phyloP scores from a whole-genome alignment of 495 filamentous ascomycete species.

The Penicillium steckii region DNA sequence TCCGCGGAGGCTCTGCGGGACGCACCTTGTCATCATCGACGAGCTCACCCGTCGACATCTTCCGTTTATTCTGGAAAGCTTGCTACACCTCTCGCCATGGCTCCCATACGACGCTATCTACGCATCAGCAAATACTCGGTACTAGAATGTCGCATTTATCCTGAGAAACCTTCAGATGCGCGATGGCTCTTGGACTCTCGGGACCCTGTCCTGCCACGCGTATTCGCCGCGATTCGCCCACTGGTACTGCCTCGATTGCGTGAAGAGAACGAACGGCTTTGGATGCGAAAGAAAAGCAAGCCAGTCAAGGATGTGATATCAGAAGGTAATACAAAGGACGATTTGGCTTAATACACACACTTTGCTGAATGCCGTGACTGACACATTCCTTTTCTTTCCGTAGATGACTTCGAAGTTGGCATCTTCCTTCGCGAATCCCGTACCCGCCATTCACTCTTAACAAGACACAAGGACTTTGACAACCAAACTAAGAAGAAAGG shows the following conservation, averaged over 20 bases:
- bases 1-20: background rate
- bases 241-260: slow-evolving; percentile 84
- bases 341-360: too few species aligned
- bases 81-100: slow-evolving; percentile 51
- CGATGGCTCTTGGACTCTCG: slow-evolving; percentile 75
- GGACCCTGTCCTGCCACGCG: slow-evolving; percentile 70
- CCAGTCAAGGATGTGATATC: slow-evolving; percentile 85
- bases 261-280: slow-evolving; percentile 74
- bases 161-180: slow-evolving; percentile 81
- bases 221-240: slow-evolving; percentile 80
- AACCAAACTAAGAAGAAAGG: slow-evolving; percentile 52
- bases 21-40: slow-evolving; percentile 3
- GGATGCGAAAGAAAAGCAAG: slow-evolving; percentile 60
- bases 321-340: too few species aligned
- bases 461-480: slow-evolving; percentile 73
- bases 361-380: background rate
- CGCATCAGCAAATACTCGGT: slow-evolving; percentile 86
- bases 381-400: background rate
- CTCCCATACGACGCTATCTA: slow-evolving; percentile 79
- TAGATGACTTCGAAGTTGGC: slow-evolving; percentile 93
- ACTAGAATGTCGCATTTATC: slow-evolving; percentile 91
- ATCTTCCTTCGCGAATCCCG: slow-evolving; percentile 88
- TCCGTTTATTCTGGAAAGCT: background rate
- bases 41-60: background rate
- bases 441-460: slow-evolving; percentile 84